A percentile compares a stretch with the other conserved stretches of the same genome.
Evolutionary conservation across 2,329 filamentous ascomycete genomes (phyloP).

Genomic region (Ophiostoma himal-ulmi): DNA sequence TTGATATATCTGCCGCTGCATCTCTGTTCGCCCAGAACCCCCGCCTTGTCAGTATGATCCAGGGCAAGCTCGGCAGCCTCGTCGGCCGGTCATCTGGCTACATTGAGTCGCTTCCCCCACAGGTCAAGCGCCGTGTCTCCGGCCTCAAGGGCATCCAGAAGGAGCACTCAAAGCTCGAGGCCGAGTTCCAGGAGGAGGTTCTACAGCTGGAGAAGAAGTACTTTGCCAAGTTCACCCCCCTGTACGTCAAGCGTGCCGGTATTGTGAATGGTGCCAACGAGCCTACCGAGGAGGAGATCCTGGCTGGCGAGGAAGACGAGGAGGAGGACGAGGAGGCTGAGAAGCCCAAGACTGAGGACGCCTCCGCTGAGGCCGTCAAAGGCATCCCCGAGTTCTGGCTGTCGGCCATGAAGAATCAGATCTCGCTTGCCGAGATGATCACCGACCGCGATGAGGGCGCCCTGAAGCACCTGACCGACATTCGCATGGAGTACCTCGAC

Average conservation of each 20-base stretch:
- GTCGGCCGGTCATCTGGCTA: conserved; percentile 96
- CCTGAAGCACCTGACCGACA: conserved; percentile 81
- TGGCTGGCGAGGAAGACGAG: conserved; percentile 75
- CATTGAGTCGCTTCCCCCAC: conserved; percentile 86
- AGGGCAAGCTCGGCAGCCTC: conserved; percentile 87
- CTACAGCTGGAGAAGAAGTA: conserved; percentile 99
- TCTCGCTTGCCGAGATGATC: conserved; percentile 95
- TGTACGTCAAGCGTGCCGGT: conserved; percentile 89
- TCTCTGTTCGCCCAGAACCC: conserved; percentile 96
- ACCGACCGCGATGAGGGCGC: conserved; percentile 94
- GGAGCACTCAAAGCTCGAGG: conserved; percentile 96
- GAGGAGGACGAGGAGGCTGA: conserved; percentile 62
- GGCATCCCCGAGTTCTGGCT: conserved; percentile 99
- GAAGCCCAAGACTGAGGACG: conserved; percentile 51
- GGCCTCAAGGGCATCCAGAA: conserved; percentile 98
- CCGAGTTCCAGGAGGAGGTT: conserved; percentile 97
- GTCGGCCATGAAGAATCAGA: conserved; percentile 99
- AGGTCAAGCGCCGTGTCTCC: conserved; percentile 86
- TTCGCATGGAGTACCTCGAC: conserved; percentile 99
- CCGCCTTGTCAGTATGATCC: conserved; percentile 91
- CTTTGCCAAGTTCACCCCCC: conserved; percentile 95
- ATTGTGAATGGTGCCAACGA: conserved; percentile 86
- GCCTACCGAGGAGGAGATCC: conserved; percentile 80
- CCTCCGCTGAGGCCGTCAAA: conserved; percentile 50
- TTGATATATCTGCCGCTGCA: conserved; percentile 79